A percentile compares a stretch with the other conserved stretches of the same genome.
Conservation (phyloP, 2,329 filamentous ascomycete genomes). For the Fonsecaea multimorphosa region DNA sequence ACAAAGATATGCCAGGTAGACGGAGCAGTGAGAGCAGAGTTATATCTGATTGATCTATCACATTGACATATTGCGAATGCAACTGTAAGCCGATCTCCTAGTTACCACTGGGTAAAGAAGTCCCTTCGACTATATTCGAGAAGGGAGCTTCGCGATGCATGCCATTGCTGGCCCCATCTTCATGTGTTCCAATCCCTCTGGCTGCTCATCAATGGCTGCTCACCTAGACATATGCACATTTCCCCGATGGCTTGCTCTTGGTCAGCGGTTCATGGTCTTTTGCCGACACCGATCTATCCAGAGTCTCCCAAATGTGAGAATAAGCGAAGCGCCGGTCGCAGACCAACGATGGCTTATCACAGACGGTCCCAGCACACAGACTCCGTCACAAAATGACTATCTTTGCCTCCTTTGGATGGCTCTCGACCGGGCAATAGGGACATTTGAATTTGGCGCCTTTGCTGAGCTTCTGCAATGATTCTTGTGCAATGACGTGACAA, state of each 20-base stretch:
- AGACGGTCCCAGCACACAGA: not conserved
- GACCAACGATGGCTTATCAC: not conserved
- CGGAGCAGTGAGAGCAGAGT: not conserved
- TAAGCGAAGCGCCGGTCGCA: not conserved
- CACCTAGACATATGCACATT: not conserved
- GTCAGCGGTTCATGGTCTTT: not conserved
- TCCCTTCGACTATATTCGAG: not conserved
- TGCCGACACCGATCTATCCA: not conserved
- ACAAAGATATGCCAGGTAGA: not conserved
- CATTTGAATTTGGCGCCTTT: slow-evolving; percentile 89
- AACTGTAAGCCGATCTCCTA: not conserved
- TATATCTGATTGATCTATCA: not conserved
- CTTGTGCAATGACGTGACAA: slow-evolving; percentile 88
- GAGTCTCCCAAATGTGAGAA: not conserved
- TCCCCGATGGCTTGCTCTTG: not conserved
- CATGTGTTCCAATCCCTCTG: not conserved
- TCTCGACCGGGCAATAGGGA: slow-evolving; percentile 91
- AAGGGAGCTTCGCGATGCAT: not conserved
- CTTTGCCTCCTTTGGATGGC: slow-evolving; percentile 74
- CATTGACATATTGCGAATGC: not conserved
- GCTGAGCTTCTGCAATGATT: slow-evolving; percentile 78
- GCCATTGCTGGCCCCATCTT: slow-evolving; percentile 4
- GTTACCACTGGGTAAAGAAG: not conserved
- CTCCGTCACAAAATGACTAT: slow-evolving; percentile 69
- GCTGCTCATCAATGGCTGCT: not conserved